Evolutionary conservation across 148 eudicot species (phyloP).

Genomic region (Silene conica): DNA sequence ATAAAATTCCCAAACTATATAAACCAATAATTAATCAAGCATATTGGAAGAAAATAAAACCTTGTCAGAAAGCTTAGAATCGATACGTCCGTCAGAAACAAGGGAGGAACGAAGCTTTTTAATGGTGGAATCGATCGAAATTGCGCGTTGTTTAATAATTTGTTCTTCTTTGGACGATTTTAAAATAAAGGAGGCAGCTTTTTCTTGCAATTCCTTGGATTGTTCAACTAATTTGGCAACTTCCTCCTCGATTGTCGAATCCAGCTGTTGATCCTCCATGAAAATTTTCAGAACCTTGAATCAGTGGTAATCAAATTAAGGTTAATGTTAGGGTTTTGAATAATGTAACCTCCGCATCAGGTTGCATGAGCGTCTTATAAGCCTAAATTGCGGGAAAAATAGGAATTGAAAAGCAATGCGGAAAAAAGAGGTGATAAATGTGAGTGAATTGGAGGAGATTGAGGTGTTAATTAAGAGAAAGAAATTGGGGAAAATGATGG

Average conservation of each 20-base stretch:
- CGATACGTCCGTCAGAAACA: slow-evolving; percentile 32
- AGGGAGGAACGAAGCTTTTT: slow-evolving; percentile 44
- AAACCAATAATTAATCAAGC: background rate
- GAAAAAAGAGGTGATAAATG: no score
- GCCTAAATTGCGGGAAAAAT: no score
- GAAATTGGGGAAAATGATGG: no score
- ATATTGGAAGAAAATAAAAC: slow-evolving; percentile 24
- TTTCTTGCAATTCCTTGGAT: slow-evolving; percentile 82
- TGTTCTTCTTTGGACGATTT: slow-evolving; percentile 62
- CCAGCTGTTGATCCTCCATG: slow-evolving; percentile 28
- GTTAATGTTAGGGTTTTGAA: background rate
- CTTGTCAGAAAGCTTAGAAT: slow-evolving; percentile 59
- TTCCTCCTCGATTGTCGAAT: slow-evolving; percentile 39
- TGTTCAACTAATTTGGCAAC: slow-evolving; percentile 49
- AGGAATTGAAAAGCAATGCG: no score
- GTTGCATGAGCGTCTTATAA: background rate
- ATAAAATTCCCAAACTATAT: no score
- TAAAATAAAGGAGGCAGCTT: slow-evolving; percentile 57
- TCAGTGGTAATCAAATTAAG: background rate
- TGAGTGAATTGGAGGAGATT: no score
- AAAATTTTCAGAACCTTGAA: background rate
- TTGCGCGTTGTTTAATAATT: slow-evolving; percentile 53
- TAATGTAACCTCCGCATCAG: no score
- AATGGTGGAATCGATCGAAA: slow-evolving; percentile 55
- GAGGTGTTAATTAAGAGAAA: no score